A percentile compares a stretch with the other conserved stretches of the same genome.
Evolutionary conservation across 345 rosid genomes (phyloP).

Genomic region (Lagerstroemia speciosa): DNA sequence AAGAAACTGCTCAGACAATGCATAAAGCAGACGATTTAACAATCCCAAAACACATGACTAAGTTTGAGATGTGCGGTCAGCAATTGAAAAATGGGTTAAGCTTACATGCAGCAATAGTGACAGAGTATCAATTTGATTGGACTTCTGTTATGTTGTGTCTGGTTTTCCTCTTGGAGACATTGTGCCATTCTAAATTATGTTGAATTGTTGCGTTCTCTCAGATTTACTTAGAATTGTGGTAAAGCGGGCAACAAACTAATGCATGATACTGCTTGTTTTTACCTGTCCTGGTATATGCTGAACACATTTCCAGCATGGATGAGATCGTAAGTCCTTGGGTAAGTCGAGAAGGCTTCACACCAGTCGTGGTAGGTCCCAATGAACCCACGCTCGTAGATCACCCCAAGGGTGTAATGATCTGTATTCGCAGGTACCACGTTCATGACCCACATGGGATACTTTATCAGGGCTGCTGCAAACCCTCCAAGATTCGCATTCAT

Average conservation of each 20-base stretch:
- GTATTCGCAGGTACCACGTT: conserved; percentile 71
- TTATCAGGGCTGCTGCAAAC: conserved; percentile 66
- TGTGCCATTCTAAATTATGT: too few species aligned
- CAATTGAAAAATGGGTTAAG: too few species aligned
- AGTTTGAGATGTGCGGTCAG: too few species aligned
- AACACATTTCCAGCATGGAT: conserved; percentile 78
- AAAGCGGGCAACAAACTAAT: neutral
- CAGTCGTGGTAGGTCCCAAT: conserved; percentile 87
- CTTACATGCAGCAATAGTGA: too few species aligned
- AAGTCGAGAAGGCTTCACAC: conserved; percentile 96
- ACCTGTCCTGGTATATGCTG: conserved; percentile 77
- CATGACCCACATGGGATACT: conserved; percentile 89
- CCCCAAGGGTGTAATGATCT: conserved; percentile 72
- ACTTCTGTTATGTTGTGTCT: too few species aligned
- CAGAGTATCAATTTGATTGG: too few species aligned
- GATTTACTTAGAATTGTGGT: too few species aligned
- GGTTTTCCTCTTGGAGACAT: too few species aligned
- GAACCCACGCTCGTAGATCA: conserved; percentile 71
- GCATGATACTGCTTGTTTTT: conserved; percentile 1
- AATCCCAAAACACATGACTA: neutral
- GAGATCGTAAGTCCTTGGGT: conserved; percentile 96
- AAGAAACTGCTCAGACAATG: too few species aligned
- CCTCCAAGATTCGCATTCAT: conserved; percentile 97
- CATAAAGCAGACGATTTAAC: too few species aligned
- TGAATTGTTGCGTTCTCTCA: too few species aligned